A percentile compares a stretch with the other conserved stretches of the same genome.
These are phyloP conservation scores for Fusarium sp. DNA, from an alignment of 2,329 filamentous ascomycete genomes.

Conservation along the genomic window DNA sequence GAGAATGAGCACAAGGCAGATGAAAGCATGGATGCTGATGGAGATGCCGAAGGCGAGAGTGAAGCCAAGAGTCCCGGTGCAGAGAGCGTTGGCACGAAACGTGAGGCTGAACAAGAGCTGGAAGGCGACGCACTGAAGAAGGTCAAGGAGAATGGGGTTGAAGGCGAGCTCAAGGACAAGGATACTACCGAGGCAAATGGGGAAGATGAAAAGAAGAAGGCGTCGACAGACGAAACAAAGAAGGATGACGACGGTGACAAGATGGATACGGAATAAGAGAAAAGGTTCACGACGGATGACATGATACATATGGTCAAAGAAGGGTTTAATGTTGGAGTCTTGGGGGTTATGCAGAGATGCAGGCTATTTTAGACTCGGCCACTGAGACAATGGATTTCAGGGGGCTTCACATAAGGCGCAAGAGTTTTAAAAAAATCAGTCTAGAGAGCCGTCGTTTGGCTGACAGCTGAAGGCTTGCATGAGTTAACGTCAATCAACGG, in stretches of 20 bases:
- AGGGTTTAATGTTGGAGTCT: slow-evolving; percentile 7
- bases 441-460: not conserved
- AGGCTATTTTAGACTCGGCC: not conserved
- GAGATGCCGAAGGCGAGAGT: slow-evolving; percentile 41
- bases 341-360: slow-evolving; percentile 1
- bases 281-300: slow-evolving; percentile 8
- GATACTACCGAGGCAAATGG: slow-evolving; percentile 12
- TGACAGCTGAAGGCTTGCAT: not conserved
- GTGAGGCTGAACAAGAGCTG: slow-evolving; percentile 65
- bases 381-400: not conserved
- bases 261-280: slow-evolving; percentile 44
- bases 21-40: slow-evolving; percentile 31
- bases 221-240: slow-evolving; percentile 37
- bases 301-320: slow-evolving; percentile 17
- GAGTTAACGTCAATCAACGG: not conserved
- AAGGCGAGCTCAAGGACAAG: slow-evolving; percentile 54
- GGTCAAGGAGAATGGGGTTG: slow-evolving; percentile 57
- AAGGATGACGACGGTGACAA: slow-evolving; percentile 33
- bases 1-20: slow-evolving; percentile 39
- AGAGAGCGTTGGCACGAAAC: slow-evolving; percentile 61
- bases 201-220: slow-evolving; percentile 11
- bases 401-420: not conserved
- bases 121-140: slow-evolving; percentile 60
- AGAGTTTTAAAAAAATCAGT: not conserved
- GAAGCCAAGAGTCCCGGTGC: slow-evolving; percentile 46